Conservation (phyloP, 495 filamentous ascomycete species). For the Hypomontagnella submonticulosa region DNA sequence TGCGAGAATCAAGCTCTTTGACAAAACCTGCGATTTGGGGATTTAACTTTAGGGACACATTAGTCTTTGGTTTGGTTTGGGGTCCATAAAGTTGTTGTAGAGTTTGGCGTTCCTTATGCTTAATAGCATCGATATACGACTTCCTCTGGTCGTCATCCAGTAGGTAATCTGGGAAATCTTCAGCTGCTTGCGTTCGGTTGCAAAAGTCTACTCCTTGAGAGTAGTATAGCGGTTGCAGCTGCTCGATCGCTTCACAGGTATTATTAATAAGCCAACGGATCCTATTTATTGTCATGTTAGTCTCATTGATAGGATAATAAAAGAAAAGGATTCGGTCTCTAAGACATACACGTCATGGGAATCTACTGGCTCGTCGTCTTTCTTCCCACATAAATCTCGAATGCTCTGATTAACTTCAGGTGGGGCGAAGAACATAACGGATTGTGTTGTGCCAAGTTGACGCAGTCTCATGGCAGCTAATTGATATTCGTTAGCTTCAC, state of each 20-base stretch:
- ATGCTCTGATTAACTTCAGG: slow-evolving; percentile 61
- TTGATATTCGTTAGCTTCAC: too few species aligned
- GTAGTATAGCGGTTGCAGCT: slow-evolving; percentile 65
- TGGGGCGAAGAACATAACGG: slow-evolving; percentile 51
- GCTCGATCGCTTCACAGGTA: slow-evolving; percentile 65
- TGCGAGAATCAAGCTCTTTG: slow-evolving; percentile 48
- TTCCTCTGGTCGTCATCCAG: slow-evolving; percentile 24
- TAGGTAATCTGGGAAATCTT: slow-evolving; percentile 46
- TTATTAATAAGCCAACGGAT: slow-evolving; percentile 70
- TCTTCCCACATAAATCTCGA: slow-evolving; percentile 48
- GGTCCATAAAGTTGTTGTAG: slow-evolving; percentile 51
- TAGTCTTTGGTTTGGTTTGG: slow-evolving; percentile 23
- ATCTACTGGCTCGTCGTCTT: slow-evolving; percentile 41
- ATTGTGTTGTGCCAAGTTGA: slow-evolving; percentile 50
- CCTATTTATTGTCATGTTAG: slow-evolving; percentile 23
- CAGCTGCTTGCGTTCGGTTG: slow-evolving; percentile 48
- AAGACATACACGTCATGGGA: slow-evolving; percentile 60
- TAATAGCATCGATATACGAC: slow-evolving; percentile 41
- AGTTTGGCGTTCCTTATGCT: slow-evolving; percentile 51
- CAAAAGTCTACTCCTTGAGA: slow-evolving; percentile 68
- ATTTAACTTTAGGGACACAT: slow-evolving; percentile 24
- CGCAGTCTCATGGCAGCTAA: slow-evolving; percentile 58
- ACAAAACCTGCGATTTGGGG: slow-evolving; percentile 41
- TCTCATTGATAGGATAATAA: background rate
- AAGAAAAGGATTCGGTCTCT: background rate